Evolutionary conservation across 768 basidiomycete species (phyloP).

Genomic region (Agrocybe praecox): DNA sequence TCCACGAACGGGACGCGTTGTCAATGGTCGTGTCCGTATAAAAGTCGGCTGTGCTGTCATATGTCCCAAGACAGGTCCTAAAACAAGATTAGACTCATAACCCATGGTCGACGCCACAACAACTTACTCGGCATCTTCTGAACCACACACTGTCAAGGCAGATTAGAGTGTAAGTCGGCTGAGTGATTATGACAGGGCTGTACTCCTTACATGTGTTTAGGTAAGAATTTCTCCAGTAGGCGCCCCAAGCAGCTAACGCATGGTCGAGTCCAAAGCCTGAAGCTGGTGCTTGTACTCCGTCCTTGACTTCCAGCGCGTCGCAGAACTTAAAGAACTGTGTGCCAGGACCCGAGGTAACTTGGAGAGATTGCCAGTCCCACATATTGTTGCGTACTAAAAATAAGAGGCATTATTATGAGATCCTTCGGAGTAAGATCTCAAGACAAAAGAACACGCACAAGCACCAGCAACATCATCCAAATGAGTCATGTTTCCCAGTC

Average conservation of each 20-base stretch:
- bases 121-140: constrained; percentile 47
- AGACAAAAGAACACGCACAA: constrained; percentile 30
- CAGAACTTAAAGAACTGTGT: constrained; percentile 62
- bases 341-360: constrained; percentile 48
- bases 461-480: constrained; percentile 70
- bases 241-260: constrained; percentile 62
- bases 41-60: constrained; percentile 37
- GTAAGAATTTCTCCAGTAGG: constrained; percentile 56
- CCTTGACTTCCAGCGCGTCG: constrained; percentile 67
- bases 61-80: constrained; percentile 46
- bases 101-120: neutral
- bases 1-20: constrained; percentile 64
- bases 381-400: constrained; percentile 54
- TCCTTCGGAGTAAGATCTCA: neutral
- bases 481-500: constrained; percentile 57
- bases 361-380: constrained; percentile 70
- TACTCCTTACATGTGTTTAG: constrained; percentile 42
- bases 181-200: neutral
- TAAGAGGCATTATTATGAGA: neutral
- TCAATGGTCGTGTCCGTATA: constrained; percentile 61
- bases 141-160: constrained; percentile 50
- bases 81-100: constrained; percentile 1
- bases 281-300: constrained; percentile 50
- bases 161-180: neutral
- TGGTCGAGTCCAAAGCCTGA: constrained; percentile 65